Evolutionary conservation across 169 alveolate genomes (phyloP).

Genomic region (Plasmodium knowlesi): DNA sequence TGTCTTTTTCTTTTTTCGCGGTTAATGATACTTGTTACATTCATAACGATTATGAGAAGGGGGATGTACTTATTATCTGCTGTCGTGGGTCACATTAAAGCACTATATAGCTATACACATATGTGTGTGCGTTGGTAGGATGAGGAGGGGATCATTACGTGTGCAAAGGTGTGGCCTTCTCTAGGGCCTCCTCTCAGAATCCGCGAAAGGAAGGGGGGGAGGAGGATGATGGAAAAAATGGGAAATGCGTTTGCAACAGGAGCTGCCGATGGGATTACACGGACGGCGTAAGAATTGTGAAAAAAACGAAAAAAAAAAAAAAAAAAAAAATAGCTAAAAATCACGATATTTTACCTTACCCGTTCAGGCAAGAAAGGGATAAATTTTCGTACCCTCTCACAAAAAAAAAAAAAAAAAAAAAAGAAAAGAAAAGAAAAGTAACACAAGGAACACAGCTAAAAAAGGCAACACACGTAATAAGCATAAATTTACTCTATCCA

Average conservation of each 20-base stretch:
- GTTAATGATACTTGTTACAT: conserved; percentile 38
- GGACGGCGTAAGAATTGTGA: neutral
- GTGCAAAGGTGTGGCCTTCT: neutral
- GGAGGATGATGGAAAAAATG: neutral
- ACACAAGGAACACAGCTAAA: neutral
- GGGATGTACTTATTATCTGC: neutral
- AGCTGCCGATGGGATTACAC: neutral
- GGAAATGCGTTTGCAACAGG: neutral
- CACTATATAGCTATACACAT: conserved; percentile 20
- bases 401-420: neutral
- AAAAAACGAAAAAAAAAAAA: neutral
- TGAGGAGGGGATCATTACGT: neutral
- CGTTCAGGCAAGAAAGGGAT: neutral
- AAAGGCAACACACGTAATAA: neutral
- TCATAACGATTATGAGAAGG: conserved; percentile 60
- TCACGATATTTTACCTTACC: neutral
- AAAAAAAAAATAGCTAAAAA: neutral
- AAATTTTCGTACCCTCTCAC: neutral
- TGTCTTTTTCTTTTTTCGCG: conserved; percentile 72
- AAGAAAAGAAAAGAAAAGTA: neutral
- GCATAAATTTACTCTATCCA: neutral
- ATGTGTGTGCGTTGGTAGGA: neutral
- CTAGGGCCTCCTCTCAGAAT: neutral
- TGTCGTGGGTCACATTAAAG: conserved; percentile 11
- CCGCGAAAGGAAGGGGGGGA: neutral